Conservation (phyloP, 306 rosid genomes). For the Trifolium subterraneum region DNA sequence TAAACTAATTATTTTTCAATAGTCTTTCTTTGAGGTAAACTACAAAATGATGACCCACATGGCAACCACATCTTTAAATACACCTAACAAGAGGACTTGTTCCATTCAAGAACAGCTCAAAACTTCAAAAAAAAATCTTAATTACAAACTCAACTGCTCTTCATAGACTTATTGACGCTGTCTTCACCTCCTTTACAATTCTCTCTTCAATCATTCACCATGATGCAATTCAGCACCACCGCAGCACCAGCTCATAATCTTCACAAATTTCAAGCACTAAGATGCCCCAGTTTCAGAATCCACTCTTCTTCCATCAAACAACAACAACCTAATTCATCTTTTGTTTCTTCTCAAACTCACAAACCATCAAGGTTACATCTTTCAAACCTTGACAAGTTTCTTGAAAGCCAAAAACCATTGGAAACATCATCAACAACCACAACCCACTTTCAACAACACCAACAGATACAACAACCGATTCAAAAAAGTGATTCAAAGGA, state of each 20-base stretch:
- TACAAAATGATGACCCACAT: slow-evolving; percentile 7
- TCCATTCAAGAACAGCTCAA: slow-evolving; percentile 33
- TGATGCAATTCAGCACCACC: slow-evolving; percentile 63
- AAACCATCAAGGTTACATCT: slow-evolving; percentile 60
- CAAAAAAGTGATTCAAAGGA: slow-evolving; percentile 21
- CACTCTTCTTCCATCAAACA: slow-evolving; percentile 45
- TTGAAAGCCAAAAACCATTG: slow-evolving; percentile 46
- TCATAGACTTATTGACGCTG: slow-evolving; percentile 6
- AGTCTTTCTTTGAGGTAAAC: neutral
- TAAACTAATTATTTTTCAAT: no score
- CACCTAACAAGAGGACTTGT: slow-evolving; percentile 1
- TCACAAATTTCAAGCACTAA: slow-evolving; percentile 49
- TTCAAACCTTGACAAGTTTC: slow-evolving; percentile 76
- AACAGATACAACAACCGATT: slow-evolving; percentile 8
- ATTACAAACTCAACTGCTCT: neutral
- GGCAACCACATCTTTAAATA: slow-evolving; percentile 38
- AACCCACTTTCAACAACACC: neutral
- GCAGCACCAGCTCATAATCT: slow-evolving; percentile 55
- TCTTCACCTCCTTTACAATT: slow-evolving; percentile 13
- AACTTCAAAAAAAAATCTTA: neutral
- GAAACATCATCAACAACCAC: neutral
- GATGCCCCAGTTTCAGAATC: slow-evolving; percentile 58
- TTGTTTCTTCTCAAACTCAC: slow-evolving; percentile 20
- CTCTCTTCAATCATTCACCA: neutral
- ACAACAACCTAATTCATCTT: neutral